Evolutionary conservation across 2,329 filamentous ascomycete species (phyloP).

Genomic region (Penicillium sclerotigenum): DNA sequence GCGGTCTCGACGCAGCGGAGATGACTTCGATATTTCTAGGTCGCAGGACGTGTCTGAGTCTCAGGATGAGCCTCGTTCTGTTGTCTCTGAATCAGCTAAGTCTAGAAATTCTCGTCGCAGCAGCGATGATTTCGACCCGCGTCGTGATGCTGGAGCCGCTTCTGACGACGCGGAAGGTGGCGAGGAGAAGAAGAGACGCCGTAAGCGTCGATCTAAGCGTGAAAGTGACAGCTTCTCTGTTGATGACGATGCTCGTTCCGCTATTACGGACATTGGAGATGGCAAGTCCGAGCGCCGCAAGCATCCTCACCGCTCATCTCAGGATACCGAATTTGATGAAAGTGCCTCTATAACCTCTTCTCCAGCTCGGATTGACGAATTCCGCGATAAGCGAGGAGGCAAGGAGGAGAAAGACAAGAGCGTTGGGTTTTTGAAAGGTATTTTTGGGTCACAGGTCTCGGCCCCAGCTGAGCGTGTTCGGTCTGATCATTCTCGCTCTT

Average conservation of each 20-base stretch:
- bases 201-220: slow-evolving; percentile 29
- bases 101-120: slow-evolving; percentile 22
- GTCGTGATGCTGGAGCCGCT: slow-evolving; percentile 12
- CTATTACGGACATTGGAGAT: slow-evolving; percentile 17
- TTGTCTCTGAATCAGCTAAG: slow-evolving; percentile 19
- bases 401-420: slow-evolving; percentile 34
- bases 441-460: slow-evolving; percentile 40
- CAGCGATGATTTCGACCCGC: slow-evolving; percentile 21
- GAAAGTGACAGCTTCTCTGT: slow-evolving; percentile 19
- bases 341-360: slow-evolving; percentile 35
- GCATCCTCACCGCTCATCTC: slow-evolving; percentile 11
- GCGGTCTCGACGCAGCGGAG: slow-evolving; percentile 2
- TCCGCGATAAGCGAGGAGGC: slow-evolving; percentile 29
- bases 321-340: slow-evolving; percentile 33
- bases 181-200: slow-evolving; percentile 26
- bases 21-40: neutral
- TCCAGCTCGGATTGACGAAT: slow-evolving; percentile 32
- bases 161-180: slow-evolving; percentile 12
- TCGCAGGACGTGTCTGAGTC: neutral
- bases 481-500: slow-evolving; percentile 13
- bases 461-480: slow-evolving; percentile 25
- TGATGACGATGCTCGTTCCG: slow-evolving; percentile 21
- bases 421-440: slow-evolving; percentile 35
- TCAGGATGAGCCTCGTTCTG: slow-evolving; percentile 21
- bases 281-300: slow-evolving; percentile 25